Percentiles rank a stretch among this genome's conserved stretches.
phyloP scores from a whole-genome alignment of 2,329 filamentous ascomycete genomes.

The Daldinia sp. region DNA sequence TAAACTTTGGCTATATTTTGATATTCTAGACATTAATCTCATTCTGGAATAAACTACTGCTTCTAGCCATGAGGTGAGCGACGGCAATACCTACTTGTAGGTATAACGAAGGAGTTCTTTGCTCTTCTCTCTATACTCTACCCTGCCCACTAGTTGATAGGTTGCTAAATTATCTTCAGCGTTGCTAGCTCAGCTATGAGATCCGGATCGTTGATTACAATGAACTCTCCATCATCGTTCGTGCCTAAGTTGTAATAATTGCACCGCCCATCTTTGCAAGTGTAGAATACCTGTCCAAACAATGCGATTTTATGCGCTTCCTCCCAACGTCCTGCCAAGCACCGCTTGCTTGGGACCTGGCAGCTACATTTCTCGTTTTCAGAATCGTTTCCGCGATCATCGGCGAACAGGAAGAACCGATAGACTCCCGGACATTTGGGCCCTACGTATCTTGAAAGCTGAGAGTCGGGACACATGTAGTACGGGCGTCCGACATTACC shows the following conservation, averaged over 20 bases:
- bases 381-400: neutral
- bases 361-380: neutral
- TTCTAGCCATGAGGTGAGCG: no score
- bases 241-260: neutral
- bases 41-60: no score
- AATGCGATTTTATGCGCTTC: neutral
- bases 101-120: neutral
- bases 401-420: neutral
- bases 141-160: no score
- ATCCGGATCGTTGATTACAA: neutral
- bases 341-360: neutral
- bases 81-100: no score
- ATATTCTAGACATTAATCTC: no score
- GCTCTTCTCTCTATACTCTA: neutral
- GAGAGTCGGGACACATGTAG: no score
- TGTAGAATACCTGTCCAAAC: neutral
- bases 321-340: neutral
- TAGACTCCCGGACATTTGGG: no score
- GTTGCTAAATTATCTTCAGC: neutral
- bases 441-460: no score
- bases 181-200: neutral
- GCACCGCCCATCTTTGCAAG: neutral
- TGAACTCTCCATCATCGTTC: neutral
- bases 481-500: neutral
- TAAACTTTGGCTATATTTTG: no score